Conservation (phyloP, 805 yeast species). For the Lipomyces spencermartinsiae region DNA sequence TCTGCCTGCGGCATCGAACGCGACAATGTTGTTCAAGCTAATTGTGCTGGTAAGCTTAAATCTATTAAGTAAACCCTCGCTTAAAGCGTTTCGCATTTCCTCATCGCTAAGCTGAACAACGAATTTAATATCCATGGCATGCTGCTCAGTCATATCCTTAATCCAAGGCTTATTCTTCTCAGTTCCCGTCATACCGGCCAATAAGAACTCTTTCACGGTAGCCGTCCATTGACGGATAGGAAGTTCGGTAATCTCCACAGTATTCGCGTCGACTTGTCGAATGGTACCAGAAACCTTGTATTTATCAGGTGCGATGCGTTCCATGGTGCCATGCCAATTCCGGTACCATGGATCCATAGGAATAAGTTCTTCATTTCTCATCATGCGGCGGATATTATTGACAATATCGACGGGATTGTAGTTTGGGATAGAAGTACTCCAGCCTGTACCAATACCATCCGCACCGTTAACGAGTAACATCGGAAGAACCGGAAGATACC, state of each 20-base stretch:
- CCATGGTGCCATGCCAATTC: constrained; percentile 91
- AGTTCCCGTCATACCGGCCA: constrained; percentile 72
- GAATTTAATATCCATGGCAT: constrained; percentile 74
- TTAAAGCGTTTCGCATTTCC: constrained; percentile 81
- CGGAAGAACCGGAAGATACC: constrained; percentile 94
- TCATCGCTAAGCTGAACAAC: constrained; percentile 73
- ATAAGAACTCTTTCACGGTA: constrained; percentile 81
- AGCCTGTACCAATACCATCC: constrained; percentile 99
- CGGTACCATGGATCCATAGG: constrained; percentile 92
- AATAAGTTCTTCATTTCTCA: constrained; percentile 66
- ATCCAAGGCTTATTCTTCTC: constrained; percentile 85
- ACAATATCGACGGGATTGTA: constrained; percentile 88
- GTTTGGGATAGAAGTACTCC: constrained; percentile 93
- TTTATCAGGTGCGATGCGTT: constrained; percentile 66
- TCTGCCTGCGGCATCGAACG: constrained; percentile 88
- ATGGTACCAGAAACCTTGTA: constrained; percentile 80
- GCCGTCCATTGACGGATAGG: constrained; percentile 95
- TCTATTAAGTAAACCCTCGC: constrained; percentile 80
- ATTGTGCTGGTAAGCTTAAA: constrained; percentile 77
- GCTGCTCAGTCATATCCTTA: constrained; percentile 94
- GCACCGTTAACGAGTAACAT: constrained; percentile 94
- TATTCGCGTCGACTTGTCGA: constrained; percentile 77
- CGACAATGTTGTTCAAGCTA: constrained; percentile 87
- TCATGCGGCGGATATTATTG: constrained; percentile 69
- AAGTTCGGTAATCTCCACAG: constrained; percentile 87